Evolutionary conservation across 2,329 filamentous ascomycete genomes (phyloP), one percentile per base, ranked within the genome.

Genomic region (Stagonosporopsis cucurbitacearum): DNA sequence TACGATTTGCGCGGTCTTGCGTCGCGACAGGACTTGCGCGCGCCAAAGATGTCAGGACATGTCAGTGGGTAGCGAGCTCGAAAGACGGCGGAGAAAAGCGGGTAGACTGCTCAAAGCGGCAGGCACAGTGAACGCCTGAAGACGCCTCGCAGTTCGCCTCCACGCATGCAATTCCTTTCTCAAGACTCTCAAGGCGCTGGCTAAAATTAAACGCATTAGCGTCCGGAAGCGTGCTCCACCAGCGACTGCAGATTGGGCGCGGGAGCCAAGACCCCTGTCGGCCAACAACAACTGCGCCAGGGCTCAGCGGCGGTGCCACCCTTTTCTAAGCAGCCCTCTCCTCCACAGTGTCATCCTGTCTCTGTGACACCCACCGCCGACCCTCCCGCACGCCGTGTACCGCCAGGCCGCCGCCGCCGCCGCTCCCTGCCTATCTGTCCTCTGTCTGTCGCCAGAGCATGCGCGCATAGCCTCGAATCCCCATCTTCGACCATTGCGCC

Each of bases 381-480:
- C 36, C 12, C 20, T 39, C n/a, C 54, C 49, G 40, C 49, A 37
- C 54, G 48, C 54, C 51, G 43, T 52, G 50, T 57, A 50, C 58
- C 46, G 53, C 48, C 64, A 44, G 51, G 47, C 55, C 57, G 17
- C 54, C 60, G 56, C 59, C 54, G 39, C 50, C 58, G 51, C 57
- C 58, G 51, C 57, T 62, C 58, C 49, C 54, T 57, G 45, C 45
- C 53, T 45, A 58, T 28, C 57, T 61, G 59, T 58, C 50, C 44
- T 60, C 56, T 58, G 28, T 30, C 36, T 47, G 48, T 32, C 33
- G 65, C 47, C 43, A 47, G 53, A 36, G 66, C 64, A 71, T 71
- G 68, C 55, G 58, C 59, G 55, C 64, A 60, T 72, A 70, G 66
- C 46, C 60, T 41, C 55, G 47, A 55, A 51, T 32, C 30, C 13